These are phyloP conservation scores for Phymatotrichopsis omnivora DNA, from an alignment of 2,329 filamentous ascomycete genomes.

Conservation along the genomic window DNA sequence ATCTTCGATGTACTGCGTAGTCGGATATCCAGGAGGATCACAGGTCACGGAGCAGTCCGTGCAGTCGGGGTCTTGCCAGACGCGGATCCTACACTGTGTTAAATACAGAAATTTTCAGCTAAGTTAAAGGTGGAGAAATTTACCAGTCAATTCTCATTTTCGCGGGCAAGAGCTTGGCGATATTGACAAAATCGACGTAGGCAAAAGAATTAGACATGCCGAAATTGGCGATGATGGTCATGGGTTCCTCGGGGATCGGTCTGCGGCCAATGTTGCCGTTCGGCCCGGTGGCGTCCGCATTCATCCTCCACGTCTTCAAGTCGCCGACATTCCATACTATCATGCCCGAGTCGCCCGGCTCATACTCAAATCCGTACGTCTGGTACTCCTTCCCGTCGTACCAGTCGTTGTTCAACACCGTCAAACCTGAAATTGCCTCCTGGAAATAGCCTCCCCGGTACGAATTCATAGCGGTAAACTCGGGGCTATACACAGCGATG, in stretches of 20 bases:
- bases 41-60: slow-evolving; percentile 51
- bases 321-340: slow-evolving; percentile 61
- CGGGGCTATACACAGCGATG: slow-evolving; percentile 53
- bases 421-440: slow-evolving; percentile 52
- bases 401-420: slow-evolving; percentile 55
- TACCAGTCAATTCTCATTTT: slow-evolving; percentile 56
- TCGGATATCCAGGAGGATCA: slow-evolving; percentile 56
- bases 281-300: slow-evolving; percentile 49
- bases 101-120: neutral
- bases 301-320: slow-evolving; percentile 54
- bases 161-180: slow-evolving; percentile 49
- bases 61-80: slow-evolving; percentile 59
- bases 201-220: slow-evolving; percentile 61
- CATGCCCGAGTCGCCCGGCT: slow-evolving; percentile 47
- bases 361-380: slow-evolving; percentile 53
- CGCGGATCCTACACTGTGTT: slow-evolving; percentile 41
- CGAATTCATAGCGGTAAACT: slow-evolving; percentile 47
- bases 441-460: slow-evolving; percentile 55
- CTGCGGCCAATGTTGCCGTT: slow-evolving; percentile 62
- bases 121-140: neutral
- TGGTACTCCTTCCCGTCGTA: slow-evolving; percentile 56
- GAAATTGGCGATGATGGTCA: slow-evolving; percentile 58
- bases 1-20: slow-evolving; percentile 54
- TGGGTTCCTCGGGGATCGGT: slow-evolving; percentile 55
- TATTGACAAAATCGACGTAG: slow-evolving; percentile 47